These are phyloP conservation scores for Cokeromyces recurvatus DNA, from an alignment of 371 early-diverging fungal genomes.

Conservation along the genomic window DNA sequence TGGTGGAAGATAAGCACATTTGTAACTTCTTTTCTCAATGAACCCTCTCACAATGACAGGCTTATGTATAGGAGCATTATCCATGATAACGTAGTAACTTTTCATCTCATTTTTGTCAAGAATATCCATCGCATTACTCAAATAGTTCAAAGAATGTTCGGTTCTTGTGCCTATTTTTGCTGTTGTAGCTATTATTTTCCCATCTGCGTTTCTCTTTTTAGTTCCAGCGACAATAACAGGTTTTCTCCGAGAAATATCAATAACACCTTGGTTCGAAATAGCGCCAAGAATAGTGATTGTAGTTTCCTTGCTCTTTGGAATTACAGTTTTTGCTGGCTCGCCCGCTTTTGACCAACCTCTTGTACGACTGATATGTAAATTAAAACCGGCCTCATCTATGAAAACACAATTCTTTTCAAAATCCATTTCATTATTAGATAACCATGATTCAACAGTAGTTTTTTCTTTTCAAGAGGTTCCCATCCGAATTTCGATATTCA, in stretches of 20 bases:
- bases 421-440: constrained; percentile 1
- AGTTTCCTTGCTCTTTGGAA: constrained; percentile 1
- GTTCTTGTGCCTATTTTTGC: not conserved
- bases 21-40: constrained; percentile 5
- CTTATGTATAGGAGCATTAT: constrained; percentile 3
- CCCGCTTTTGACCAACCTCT: constrained; percentile 5
- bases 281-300: constrained; percentile 14
- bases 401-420: constrained; percentile 2
- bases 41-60: not conserved
- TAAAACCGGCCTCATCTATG: constrained; percentile 11
- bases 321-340: constrained; percentile 2
- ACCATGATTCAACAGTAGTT: not conserved
- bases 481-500: not conserved
- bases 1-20: constrained; percentile 3
- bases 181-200: not conserved
- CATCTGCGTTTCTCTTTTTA: constrained; percentile 8
- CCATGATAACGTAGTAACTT: constrained; percentile 3
- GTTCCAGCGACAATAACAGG: constrained; percentile 5
- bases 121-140: constrained; percentile 6
- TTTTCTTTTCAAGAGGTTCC: not conserved
- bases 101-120: constrained; percentile 2
- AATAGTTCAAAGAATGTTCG: not conserved
- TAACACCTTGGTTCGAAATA: constrained; percentile 7
- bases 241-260: constrained; percentile 12
- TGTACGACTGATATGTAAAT: constrained; percentile 4